These are phyloP conservation scores for Dichotomocladium elegans DNA, from an alignment of 371 early-diverging fungal species.

Conservation along the genomic window DNA sequence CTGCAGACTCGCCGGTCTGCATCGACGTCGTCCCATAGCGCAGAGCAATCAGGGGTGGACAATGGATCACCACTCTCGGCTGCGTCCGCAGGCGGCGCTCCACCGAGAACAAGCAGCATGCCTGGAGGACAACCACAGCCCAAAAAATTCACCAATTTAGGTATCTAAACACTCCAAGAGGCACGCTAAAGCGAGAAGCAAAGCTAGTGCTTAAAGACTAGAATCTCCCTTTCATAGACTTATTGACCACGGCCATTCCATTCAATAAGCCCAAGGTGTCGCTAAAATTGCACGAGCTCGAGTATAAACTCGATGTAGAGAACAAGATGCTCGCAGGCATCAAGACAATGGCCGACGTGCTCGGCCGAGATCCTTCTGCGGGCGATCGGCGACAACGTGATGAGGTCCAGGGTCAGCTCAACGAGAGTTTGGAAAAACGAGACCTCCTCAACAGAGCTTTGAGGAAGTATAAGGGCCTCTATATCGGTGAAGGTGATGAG, in stretches of 20 bases:
- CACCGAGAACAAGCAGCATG: constrained; percentile 28
- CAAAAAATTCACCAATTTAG: constrained; percentile 39
- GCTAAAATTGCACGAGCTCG: constrained; percentile 68
- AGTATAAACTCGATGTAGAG: constrained; percentile 70
- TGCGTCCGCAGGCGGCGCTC: not conserved
- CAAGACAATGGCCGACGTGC: constrained; percentile 82
- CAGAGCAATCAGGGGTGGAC: not conserved
- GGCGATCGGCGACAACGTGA: constrained; percentile 54
- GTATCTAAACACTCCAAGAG: constrained; percentile 11
- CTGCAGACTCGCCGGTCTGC: constrained; percentile 40
- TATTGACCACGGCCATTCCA: constrained; percentile 69
- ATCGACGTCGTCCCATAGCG: not conserved
- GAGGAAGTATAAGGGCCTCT: constrained; percentile 81
- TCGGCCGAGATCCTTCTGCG: constrained; percentile 34
- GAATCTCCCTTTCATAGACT: constrained; percentile 53
- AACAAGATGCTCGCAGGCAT: constrained; percentile 63
- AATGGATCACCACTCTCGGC: constrained; percentile 3
- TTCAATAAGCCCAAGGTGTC: constrained; percentile 85
- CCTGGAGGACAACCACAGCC: constrained; percentile 4
- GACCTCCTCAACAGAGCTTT: constrained; percentile 74
- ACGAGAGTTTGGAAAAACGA: constrained; percentile 82
- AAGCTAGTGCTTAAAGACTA: no score
- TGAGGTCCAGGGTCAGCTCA: constrained; percentile 65
- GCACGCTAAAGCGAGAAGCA: no score
- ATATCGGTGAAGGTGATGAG: constrained; percentile 69